A percentile compares a stretch with the other conserved stretches of the same genome.
Conservation (phyloP, 352 stramenopile species). For the Globisporangium emineosum region DNA sequence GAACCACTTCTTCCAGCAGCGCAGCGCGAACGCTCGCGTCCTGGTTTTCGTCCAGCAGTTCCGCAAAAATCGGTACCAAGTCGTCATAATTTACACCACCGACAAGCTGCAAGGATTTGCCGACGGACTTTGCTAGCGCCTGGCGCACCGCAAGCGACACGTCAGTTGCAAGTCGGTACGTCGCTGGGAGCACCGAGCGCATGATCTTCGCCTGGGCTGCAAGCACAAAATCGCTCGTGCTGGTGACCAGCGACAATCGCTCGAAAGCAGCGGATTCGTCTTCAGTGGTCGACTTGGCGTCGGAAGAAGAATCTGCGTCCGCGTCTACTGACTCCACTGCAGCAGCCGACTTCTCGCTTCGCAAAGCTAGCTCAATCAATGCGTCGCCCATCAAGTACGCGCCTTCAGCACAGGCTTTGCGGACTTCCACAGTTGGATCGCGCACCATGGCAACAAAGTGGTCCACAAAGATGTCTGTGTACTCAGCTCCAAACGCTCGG, state of each 20-base stretch:
- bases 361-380: slow-evolving; percentile 45
- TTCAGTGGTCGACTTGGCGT: slow-evolving; percentile 9
- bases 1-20: slow-evolving; percentile 80
- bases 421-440: slow-evolving; percentile 85
- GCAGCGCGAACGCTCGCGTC: slow-evolving; percentile 74
- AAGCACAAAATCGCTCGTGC: slow-evolving; percentile 39
- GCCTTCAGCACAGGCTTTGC: slow-evolving; percentile 63
- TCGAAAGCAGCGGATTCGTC: slow-evolving; percentile 27
- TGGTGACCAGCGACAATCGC: slow-evolving; percentile 15
- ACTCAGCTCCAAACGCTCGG: slow-evolving; percentile 70
- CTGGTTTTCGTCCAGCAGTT: slow-evolving; percentile 80
- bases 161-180: slow-evolving; percentile 74
- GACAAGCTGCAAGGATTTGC: slow-evolving; percentile 69
- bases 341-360: slow-evolving; percentile 18
- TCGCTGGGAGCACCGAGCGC: slow-evolving; percentile 70
- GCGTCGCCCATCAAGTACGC: slow-evolving; percentile 63
- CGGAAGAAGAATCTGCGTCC: not conserved
- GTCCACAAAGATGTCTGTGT: slow-evolving; percentile 84
- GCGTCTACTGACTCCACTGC: slow-evolving; percentile 2
- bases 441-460: slow-evolving; percentile 84
- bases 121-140: slow-evolving; percentile 70
- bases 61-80: slow-evolving; percentile 78
- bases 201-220: slow-evolving; percentile 79
- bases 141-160: slow-evolving; percentile 75
- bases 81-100: slow-evolving; percentile 71